Base-by-base conservation (phyloP, 202 grass and related monocot species). In the Alloteropsis angusta region DNA sequence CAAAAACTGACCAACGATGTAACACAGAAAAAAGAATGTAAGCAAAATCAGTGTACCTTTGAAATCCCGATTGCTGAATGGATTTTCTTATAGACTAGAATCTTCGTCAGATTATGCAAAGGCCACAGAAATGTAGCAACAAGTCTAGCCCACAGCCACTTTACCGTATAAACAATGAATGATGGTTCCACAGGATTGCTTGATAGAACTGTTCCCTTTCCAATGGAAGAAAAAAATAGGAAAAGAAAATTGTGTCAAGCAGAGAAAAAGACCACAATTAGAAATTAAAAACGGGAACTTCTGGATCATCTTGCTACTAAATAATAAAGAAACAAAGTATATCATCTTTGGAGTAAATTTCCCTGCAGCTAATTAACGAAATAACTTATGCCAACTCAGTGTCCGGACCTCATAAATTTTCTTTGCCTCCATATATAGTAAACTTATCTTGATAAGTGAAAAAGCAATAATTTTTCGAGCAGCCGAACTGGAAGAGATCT, bases 341-440 rank as follows among this genome's bases (percentile, higher is more conserved):
- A 89, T 19, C 64, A 68, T 75, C 19, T 80, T 41, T 10, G 49
- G n/a, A 77, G 17, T 14, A 85, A 9, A 49, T 42, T 64, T 45
- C 43, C 32, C 42, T 70, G 72, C 46, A 80, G 32, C 50, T 53
- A 72, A 54, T 12, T 7, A 53, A 82, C 19, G 21, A 74, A 46
- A 36, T 50, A 74, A 54, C 28, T 54, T 81, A 65, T 81, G 50
- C 19, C 30, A 80, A 65, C 62, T 69, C 1, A 13, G 60, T 72
- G 4, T 80, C 59, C 53, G 21, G 37, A 97, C 94, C 94, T 94
- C 87, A 45, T 90, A 94, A 74, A 94, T 85, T 71, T 71, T 92
- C 89, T 88, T 97, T 61, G 83, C 74, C 32, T 97, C 91, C 87
- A 90, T 94, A 82, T 92, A 94, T 81, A 90, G 60, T 81, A 97